Conservation (phyloP, 2,329 filamentous ascomycete species). For the Colletotrichum sp. region DNA sequence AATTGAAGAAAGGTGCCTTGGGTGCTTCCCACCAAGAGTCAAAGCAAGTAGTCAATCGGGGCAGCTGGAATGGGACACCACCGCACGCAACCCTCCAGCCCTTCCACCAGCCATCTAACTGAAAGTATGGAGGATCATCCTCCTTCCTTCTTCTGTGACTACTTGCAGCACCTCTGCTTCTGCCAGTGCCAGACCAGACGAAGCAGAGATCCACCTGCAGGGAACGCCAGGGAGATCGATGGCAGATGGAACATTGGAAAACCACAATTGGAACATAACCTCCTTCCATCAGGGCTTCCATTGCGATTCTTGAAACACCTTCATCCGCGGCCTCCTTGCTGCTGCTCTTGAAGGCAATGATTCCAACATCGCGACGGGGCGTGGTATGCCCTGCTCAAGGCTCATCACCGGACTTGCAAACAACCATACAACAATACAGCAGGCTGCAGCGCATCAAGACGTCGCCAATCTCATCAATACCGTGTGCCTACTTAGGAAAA, state of each 20-base stretch:
- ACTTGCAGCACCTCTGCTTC: not conserved
- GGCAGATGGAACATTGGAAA: not conserved
- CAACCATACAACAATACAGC: not conserved
- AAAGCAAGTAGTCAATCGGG: not conserved
- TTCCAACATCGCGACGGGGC: not conserved
- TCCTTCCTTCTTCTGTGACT: not conserved
- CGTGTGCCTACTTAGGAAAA: not conserved
- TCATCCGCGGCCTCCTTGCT: not conserved
- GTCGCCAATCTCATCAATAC: not conserved
- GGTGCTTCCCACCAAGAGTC: not conserved
- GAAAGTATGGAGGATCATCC: not conserved
- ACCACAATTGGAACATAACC: not conserved
- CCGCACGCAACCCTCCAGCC: not conserved
- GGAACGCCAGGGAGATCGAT: not conserved
- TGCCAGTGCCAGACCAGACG: not conserved
- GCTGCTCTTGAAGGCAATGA: not conserved
- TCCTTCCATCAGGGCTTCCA: constrained; percentile 16
- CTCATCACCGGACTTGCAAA: not conserved
- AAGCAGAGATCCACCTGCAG: constrained; percentile 11
- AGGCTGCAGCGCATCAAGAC: not conserved
- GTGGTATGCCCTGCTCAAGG: not conserved
- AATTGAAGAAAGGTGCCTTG: not conserved
- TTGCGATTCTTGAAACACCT: constrained; percentile 14
- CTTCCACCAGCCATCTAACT: not conserved
- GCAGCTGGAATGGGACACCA: not conserved